Evolutionary conservation across 2,329 filamentous ascomycete genomes (phyloP).

Genomic region (Lasiodiplodia hormozganensis): DNA sequence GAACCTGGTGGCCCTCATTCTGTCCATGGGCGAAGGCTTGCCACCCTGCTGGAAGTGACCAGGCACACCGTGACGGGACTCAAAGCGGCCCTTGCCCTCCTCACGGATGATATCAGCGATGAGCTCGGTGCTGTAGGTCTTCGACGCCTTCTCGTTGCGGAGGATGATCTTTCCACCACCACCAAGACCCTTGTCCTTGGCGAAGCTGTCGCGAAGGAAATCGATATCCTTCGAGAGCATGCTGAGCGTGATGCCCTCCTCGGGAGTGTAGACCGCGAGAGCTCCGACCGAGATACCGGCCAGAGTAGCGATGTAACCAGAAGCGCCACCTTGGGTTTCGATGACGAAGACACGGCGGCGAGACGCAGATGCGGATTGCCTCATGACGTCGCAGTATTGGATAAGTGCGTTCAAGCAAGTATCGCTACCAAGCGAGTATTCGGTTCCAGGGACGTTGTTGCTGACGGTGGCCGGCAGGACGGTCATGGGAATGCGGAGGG

Average conservation of each 20-base stretch:
- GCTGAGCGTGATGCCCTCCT: slow-evolving; percentile 92
- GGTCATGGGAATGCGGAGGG: slow-evolving; percentile 90
- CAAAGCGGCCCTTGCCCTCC: slow-evolving; percentile 89
- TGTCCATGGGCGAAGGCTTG: slow-evolving; percentile 93
- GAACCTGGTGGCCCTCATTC: slow-evolving; percentile 87
- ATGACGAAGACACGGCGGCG: slow-evolving; percentile 95
- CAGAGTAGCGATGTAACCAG: slow-evolving; percentile 90
- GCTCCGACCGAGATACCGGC: slow-evolving; percentile 92
- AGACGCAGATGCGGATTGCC: slow-evolving; percentile 93
- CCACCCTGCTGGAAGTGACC: slow-evolving; percentile 95
- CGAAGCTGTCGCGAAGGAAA: slow-evolving; percentile 85
- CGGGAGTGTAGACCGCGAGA: slow-evolving; percentile 92
- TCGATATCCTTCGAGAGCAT: slow-evolving; percentile 92
- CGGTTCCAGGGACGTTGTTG: slow-evolving; percentile 97
- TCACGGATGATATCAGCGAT: slow-evolving; percentile 96
- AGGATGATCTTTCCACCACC: slow-evolving; percentile 92
- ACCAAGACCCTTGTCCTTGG: slow-evolving; percentile 83
- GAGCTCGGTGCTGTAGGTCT: slow-evolving; percentile 87
- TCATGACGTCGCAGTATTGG: slow-evolving; percentile 95
- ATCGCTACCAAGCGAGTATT: slow-evolving; percentile 95
- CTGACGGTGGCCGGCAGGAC: slow-evolving; percentile 96
- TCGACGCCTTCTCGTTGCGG: slow-evolving; percentile 93
- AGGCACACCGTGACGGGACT: slow-evolving; percentile 81
- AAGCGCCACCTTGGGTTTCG: slow-evolving; percentile 94
- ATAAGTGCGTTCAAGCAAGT: slow-evolving; percentile 96